These are phyloP conservation scores for Linnemannia zychae DNA, from an alignment of 192 early-diverging fungal species.

Conservation along the genomic window DNA sequence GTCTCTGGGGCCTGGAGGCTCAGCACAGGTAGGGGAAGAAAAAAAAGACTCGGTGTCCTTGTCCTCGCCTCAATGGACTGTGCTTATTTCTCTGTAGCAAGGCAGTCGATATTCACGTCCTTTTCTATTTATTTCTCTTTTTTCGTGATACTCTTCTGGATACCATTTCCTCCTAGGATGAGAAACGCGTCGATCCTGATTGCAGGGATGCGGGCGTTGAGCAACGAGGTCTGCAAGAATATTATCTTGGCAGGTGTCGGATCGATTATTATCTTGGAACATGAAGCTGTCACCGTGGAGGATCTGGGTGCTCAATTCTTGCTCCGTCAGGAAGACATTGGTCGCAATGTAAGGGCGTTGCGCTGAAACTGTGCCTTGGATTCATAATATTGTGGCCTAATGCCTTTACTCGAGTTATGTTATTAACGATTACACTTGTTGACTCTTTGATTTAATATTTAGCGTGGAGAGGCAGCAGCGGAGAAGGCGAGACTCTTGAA, in stretches of 20 bases:
- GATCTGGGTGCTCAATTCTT: constrained; percentile 89
- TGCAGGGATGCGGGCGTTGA: constrained; percentile 77
- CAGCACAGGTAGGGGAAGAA: constrained; percentile 76
- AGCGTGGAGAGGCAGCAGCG: constrained; percentile 76
- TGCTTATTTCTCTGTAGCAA: no score
- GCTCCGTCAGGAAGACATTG: constrained; percentile 71
- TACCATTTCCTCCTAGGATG: constrained; percentile 82
- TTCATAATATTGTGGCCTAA: neutral
- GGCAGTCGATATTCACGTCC: neutral
- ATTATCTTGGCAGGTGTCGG: constrained; percentile 92
- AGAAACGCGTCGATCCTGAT: constrained; percentile 83
- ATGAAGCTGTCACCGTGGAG: constrained; percentile 61
- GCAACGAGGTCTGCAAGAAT: constrained; percentile 94
- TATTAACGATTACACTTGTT: no score
- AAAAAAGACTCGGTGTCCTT: no score
- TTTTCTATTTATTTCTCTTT: neutral
- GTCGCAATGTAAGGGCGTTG: constrained; percentile 71
- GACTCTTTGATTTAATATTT: no score
- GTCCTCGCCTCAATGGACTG: no score
- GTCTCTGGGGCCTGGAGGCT: constrained; percentile 96
- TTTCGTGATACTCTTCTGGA: constrained; percentile 23
- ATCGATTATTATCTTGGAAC: constrained; percentile 78
- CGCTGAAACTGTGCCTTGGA: constrained; percentile 2
- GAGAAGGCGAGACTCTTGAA: constrained; percentile 80
- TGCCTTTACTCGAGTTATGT: no score